phyloP scores from a whole-genome alignment of 176 grass and related monocot species.

The Triticum monococcum region DNA sequence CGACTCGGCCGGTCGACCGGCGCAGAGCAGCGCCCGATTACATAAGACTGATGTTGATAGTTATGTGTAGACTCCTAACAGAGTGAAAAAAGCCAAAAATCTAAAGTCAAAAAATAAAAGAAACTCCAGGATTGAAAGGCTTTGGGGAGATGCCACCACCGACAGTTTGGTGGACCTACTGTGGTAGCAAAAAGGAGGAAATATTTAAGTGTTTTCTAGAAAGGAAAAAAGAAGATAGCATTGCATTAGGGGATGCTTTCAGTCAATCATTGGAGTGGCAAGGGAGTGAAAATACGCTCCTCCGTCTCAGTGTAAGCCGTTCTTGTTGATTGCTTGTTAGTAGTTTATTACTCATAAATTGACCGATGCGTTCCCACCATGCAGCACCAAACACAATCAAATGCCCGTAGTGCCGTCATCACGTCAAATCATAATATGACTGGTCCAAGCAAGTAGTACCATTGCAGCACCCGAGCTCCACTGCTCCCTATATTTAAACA shows the following conservation, averaged over 20 bases:
- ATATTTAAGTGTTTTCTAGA: background rate
- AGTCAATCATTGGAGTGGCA: constrained; percentile 33
- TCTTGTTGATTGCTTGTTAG: background rate
- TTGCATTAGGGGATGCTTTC: constrained; percentile 30
- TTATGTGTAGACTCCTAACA: background rate
- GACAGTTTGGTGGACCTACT: constrained; percentile 45
- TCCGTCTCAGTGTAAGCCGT: background rate
- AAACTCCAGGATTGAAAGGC: background rate
- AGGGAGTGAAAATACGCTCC: background rate
- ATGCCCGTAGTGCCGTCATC: background rate
- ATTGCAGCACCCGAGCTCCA: no score
- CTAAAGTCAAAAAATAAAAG: background rate
- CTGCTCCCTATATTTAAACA: no score
- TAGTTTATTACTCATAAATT: background rate
- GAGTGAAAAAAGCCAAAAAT: constrained; percentile 12
- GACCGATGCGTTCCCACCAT: background rate
- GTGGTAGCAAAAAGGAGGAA: constrained; percentile 15
- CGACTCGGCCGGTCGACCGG: no score
- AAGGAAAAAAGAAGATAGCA: background rate
- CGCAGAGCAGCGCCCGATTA: background rate
- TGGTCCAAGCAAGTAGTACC: background rate
- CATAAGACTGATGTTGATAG: constrained; percentile 9
- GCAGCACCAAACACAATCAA: no score
- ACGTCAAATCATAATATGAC: background rate
- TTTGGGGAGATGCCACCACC: constrained; percentile 38